phyloP scores from a whole-genome alignment of 139 green algal genomes.

The Picochlorum costavermella region DNA sequence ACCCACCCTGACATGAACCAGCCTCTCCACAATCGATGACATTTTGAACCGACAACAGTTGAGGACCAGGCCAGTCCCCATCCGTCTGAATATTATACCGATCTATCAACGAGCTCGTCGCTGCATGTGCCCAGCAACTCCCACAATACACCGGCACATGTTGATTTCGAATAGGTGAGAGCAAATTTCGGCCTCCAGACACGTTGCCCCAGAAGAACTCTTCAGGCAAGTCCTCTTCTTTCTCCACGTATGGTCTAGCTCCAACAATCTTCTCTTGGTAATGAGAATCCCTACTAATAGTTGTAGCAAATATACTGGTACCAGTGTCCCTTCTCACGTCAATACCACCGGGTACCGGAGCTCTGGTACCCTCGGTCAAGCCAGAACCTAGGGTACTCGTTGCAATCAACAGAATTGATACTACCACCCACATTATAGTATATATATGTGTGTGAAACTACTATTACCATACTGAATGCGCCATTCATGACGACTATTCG shows the following conservation, averaged over 20 bases:
- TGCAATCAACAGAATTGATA: no score
- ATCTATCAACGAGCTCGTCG: conserved; percentile 66
- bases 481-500: no score
- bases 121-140: conserved; percentile 74
- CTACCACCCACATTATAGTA: no score
- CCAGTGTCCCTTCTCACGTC: no score
- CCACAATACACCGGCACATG: conserved; percentile 63
- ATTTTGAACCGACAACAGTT: conserved; percentile 58
- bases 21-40: conserved; percentile 78
- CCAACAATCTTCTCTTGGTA: background rate
- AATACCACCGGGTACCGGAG: no score
- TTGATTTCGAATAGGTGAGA: conserved; percentile 63
- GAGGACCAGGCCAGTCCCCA: conserved; percentile 39
- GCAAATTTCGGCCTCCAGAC: conserved; percentile 50
- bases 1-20: conserved; percentile 36
- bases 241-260: conserved; percentile 11
- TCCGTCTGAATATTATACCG: conserved; percentile 72
- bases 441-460: no score
- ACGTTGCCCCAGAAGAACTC: conserved; percentile 43
- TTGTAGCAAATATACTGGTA: background rate
- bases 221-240: conserved; percentile 5
- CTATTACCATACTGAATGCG: no score
- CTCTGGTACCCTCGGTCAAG: no score
- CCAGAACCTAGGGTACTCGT: no score
- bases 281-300: background rate